Percentiles rank a stretch among this genome's conserved stretches.
These are phyloP conservation scores for Penicillium herquei DNA, from an alignment of 495 filamentous ascomycete genomes.

Conservation along the genomic window DNA sequence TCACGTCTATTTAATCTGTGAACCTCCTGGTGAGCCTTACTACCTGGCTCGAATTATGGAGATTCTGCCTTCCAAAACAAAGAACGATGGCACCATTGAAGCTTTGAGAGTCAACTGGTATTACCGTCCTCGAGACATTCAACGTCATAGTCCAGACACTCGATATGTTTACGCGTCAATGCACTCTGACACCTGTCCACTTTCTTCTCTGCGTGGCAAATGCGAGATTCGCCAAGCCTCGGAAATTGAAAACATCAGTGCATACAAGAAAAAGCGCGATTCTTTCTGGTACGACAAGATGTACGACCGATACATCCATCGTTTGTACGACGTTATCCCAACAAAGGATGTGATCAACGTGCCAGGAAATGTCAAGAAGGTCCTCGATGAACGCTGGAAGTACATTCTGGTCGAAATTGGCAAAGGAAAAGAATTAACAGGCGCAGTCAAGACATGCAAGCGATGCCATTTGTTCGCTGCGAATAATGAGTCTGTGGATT, in stretches of 20 bases:
- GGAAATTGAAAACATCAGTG: slow-evolving; percentile 79
- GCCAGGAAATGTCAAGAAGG: slow-evolving; percentile 86
- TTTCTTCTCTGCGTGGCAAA: slow-evolving; percentile 88
- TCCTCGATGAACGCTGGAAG: slow-evolving; percentile 92
- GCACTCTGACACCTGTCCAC: slow-evolving; percentile 95
- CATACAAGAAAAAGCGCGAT: slow-evolving; percentile 79
- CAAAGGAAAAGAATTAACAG: slow-evolving; percentile 90
- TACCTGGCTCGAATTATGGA: slow-evolving; percentile 98
- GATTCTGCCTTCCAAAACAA: slow-evolving; percentile 79
- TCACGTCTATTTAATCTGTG: slow-evolving; percentile 95
- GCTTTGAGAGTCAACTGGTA: slow-evolving; percentile 95
- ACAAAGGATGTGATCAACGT: slow-evolving; percentile 94
- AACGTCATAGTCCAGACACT: slow-evolving; percentile 83
- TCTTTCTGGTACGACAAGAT: slow-evolving; percentile 97
- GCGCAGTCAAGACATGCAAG: slow-evolving; percentile 95
- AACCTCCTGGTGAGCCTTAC: slow-evolving; percentile 96
- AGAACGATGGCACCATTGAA: slow-evolving; percentile 72
- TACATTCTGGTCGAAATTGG: slow-evolving; percentile 90
- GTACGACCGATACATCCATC: slow-evolving; percentile 97
- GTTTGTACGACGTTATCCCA: slow-evolving; percentile 94
- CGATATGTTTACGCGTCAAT: slow-evolving; percentile 91
- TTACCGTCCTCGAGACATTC: slow-evolving; percentile 94
- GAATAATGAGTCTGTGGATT: slow-evolving; percentile 94
- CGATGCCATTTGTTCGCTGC: slow-evolving; percentile 86
- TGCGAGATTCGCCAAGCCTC: slow-evolving; percentile 83